These are phyloP conservation scores for Fusarium incarnatum DNA, from an alignment of 2,329 filamentous ascomycete genomes.

Conservation along the genomic window DNA sequence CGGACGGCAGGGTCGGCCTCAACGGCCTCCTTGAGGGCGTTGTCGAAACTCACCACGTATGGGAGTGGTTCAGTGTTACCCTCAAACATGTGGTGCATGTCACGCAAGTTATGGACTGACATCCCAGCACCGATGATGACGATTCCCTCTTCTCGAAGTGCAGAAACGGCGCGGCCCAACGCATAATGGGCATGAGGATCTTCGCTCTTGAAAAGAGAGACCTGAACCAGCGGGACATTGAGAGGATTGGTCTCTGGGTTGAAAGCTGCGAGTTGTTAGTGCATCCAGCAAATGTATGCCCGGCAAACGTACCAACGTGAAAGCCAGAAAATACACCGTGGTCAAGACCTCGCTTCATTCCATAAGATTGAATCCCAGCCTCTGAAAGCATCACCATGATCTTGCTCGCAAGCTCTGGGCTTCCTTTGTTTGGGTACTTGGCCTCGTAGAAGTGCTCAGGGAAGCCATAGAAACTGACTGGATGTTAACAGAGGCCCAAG, in stretches of 20 bases:
- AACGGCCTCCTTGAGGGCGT: constrained; percentile 74
- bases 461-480: constrained; percentile 74
- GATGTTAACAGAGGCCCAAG: constrained; percentile 28
- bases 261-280: constrained; percentile 60
- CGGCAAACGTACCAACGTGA: constrained; percentile 54
- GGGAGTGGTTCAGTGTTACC: constrained; percentile 61
- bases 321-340: constrained; percentile 82
- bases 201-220: constrained; percentile 74
- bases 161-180: constrained; percentile 73
- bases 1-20: constrained; percentile 56
- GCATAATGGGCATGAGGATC: constrained; percentile 74
- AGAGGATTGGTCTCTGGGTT: constrained; percentile 70
- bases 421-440: constrained; percentile 73
- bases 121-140: constrained; percentile 79
- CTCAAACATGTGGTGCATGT: constrained; percentile 53
- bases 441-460: constrained; percentile 76
- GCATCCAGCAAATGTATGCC: neutral
- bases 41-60: constrained; percentile 73
- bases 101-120: constrained; percentile 77
- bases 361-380: constrained; percentile 69
- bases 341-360: constrained; percentile 74
- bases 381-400: constrained; percentile 66
- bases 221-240: constrained; percentile 76
- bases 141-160: constrained; percentile 74
- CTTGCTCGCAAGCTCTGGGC: constrained; percentile 67